phyloP scores from a whole-genome alignment of 2,329 filamentous ascomycete genomes.

The Colletotrichum sp. region DNA sequence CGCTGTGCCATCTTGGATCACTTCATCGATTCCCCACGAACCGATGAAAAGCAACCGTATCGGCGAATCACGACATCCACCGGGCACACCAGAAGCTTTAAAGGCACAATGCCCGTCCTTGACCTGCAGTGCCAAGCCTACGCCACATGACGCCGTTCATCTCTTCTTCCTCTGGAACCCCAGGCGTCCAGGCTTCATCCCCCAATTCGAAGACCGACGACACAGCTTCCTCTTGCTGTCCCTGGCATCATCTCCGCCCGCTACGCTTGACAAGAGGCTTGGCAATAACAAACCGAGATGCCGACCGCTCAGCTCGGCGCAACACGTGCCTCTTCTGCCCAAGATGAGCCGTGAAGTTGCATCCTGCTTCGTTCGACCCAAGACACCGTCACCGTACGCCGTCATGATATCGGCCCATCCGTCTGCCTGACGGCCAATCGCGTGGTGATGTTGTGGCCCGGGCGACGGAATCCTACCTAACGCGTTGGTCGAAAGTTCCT shows the following conservation, averaged over 20 bases:
- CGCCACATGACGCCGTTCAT: slow-evolving; percentile 19
- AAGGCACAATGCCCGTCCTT: background rate
- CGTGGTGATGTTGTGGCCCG: background rate
- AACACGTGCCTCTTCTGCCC: slow-evolving; percentile 14
- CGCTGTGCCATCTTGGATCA: background rate
- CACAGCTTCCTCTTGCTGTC: slow-evolving; percentile 1
- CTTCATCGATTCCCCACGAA: background rate
- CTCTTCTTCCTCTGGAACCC: background rate
- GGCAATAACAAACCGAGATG: slow-evolving; percentile 4
- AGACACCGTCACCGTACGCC: background rate
- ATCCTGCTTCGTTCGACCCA: slow-evolving; percentile 5
- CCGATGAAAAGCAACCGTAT: background rate
- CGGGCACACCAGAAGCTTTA: background rate
- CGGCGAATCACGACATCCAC: background rate
- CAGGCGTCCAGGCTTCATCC: slow-evolving; percentile 12
- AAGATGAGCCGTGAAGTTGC: slow-evolving; percentile 18
- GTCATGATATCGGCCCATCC: slow-evolving; percentile 10
- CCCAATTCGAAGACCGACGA: slow-evolving; percentile 9
- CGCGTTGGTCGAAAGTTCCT: slow-evolving; percentile 3
- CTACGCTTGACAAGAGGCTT: slow-evolving; percentile 9
- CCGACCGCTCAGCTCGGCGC: background rate
- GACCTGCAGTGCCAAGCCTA: slow-evolving; percentile 20
- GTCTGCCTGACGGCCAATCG: slow-evolving; percentile 6
- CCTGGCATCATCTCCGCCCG: slow-evolving; percentile 15
- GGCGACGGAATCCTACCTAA: slow-evolving; percentile 12